Evolutionary conservation across 2,329 filamentous ascomycete genomes (phyloP), one percentile per base, ranked within the genome.

Genomic region (Phyllosticta citriasiana): DNA sequence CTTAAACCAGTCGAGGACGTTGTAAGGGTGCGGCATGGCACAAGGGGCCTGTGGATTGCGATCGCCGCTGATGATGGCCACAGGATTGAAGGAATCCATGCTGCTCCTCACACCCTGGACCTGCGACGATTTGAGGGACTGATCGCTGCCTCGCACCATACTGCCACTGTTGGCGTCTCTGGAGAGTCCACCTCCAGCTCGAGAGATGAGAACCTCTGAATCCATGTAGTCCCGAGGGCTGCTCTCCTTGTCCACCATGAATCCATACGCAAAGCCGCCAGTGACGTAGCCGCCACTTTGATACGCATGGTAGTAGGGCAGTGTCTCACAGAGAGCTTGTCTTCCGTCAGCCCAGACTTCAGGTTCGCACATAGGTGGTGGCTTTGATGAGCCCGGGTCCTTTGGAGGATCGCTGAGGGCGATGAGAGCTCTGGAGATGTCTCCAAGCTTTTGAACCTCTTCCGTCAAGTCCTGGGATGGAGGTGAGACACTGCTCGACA

Each of bases 1-100:
- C 56, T 85, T 82, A 69, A 89, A 91, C 70, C 80, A 85, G n/a
- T 79, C 86, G 52, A 91, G 76, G 0, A 90, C 83, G 60, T 81
- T 84, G 66, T 85, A 91, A 0, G 79, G 74, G 62, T 86, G 78
- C 0, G 82, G 80, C 7, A 86, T 74, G 26, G 77, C 73, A 1
- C 77, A 78, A 0, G 78, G 76, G 19, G 80, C 76, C 24, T 78
- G 69, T 3, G 70, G 68, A 64, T 85, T 82, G 59, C 79, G 70
- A 16, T 79, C 70, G 1, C 87, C 85, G 79, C 68, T 63, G 50
- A 73, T 72, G 30, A 76, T 65, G 47, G 80, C 80, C 1, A 90
- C 70, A 0, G 84, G 79, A 26, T 55, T 55, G 24, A 76, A 72
- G 1, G 73, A 65, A 0, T 72, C 64, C 65, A 80, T 78, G 52